Conservation (phyloP, 1,284 basidiomycete genomes). For the Moesziomyces sp. region DNA sequence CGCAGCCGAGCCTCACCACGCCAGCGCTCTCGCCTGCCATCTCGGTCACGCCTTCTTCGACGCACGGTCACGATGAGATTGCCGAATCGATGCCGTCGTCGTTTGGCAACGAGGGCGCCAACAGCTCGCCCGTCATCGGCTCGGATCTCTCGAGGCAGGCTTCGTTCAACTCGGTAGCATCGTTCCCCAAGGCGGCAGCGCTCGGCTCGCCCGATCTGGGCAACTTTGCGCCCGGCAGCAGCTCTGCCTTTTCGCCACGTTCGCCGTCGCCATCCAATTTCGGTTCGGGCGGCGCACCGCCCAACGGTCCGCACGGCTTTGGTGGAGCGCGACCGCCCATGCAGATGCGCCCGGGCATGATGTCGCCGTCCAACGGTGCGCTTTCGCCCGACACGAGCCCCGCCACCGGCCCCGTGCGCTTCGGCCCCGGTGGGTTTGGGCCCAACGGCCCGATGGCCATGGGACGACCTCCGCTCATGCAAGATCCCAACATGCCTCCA, state of each 20-base stretch:
- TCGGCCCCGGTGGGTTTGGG: constrained; percentile 22
- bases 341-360: constrained; percentile 36
- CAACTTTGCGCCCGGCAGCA: constrained; percentile 11
- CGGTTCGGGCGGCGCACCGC: constrained; percentile 13
- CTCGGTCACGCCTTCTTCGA: constrained; percentile 57
- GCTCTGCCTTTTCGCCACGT: constrained; percentile 28
- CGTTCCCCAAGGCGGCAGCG: constrained; percentile 45
- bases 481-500: constrained; percentile 42
- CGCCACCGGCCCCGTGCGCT: constrained; percentile 29
- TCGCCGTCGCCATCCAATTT: constrained; percentile 42
- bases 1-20: constrained; percentile 18
- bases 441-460: constrained; percentile 26
- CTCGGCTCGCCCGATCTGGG: constrained; percentile 41
- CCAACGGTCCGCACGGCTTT: constrained; percentile 15
- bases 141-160: constrained; percentile 45
- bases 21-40: constrained; percentile 55
- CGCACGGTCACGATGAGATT: constrained; percentile 17
- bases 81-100: constrained; percentile 4
- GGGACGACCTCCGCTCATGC: constrained; percentile 47
- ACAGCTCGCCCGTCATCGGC: constrained; percentile 20
- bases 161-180: constrained; percentile 58
- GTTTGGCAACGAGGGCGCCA: constrained; percentile 7
- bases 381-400: constrained; percentile 50
- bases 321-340: constrained; percentile 24
- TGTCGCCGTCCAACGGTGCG: constrained; percentile 27